Base-by-base conservation (phyloP, 805 yeast genomes). In the Candida insectalens region DNA sequence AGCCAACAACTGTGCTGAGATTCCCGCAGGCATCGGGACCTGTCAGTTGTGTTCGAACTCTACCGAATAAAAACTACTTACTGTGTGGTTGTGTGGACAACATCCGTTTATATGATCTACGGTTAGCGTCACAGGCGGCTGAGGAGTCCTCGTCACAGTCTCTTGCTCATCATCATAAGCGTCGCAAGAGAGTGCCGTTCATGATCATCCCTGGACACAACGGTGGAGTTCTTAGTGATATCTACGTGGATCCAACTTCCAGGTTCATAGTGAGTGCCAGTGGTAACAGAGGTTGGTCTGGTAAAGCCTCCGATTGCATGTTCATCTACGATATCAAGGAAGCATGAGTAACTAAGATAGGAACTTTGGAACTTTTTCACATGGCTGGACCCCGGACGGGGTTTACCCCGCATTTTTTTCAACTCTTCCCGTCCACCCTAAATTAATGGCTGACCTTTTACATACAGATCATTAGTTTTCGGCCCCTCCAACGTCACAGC, bases 221-320 rank as follows among this genome's bases (percentile, higher is more conserved):
- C 50, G 97, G 98, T 32, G 95, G 96, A 19, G 73, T 75, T 3
- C 62, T 92, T 22, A 81, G 94, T 31, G 74, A 76, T 34, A 60
- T 92, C 41, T 65, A 73, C 35, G 78, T 88, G 16, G 97, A 89
- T 55, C 89, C 89, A 20, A 80, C 92, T 2, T 84, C 94, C 26
- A 61, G 92, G 40, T 92, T 83, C 53, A 67, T 92, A 79, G 70
- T 89, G 5, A 80, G 95, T 48, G 78, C 96, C 1, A 81, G 94
- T 52, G 98, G 98, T 7, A 84, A 83, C 41, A 70, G 96, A 48
- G 98, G 98, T 4, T 89, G 96, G 96, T 87, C 80, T 44, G 87
- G 94, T 3, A 61, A 65, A 25, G 70, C 80, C 17, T 79, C 92
- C 1, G 96, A 87, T 38, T 71, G 76, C n/a, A 82, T 82, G 7